Conservation (phyloP, 2,329 filamentous ascomycete species). For the Fusarium odoratissimum region DNA sequence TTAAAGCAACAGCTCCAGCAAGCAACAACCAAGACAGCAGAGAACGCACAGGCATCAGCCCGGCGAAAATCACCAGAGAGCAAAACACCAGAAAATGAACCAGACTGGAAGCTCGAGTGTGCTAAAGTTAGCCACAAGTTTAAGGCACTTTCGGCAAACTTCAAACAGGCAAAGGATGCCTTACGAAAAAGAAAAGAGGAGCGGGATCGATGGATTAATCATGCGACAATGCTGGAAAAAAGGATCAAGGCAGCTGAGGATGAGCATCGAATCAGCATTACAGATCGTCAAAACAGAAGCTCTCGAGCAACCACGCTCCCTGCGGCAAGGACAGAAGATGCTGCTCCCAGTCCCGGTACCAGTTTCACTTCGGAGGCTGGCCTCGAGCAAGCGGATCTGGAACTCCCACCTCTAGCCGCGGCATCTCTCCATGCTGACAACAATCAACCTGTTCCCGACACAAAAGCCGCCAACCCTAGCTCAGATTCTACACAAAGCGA, state of each 20-base stretch:
- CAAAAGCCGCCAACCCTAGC: conserved; percentile 16
- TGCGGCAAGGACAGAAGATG: conserved; percentile 9
- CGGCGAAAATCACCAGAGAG: background rate
- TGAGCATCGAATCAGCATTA: conserved; percentile 50
- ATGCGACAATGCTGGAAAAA: conserved; percentile 56
- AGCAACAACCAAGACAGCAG: background rate
- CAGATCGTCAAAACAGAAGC: conserved; percentile 33
- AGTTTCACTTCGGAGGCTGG: conserved; percentile 41
- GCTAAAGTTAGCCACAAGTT: conserved; percentile 55
- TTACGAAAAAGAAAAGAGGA: conserved; percentile 56
- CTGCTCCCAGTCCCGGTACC: conserved; percentile 25
- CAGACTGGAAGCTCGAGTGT: conserved; percentile 49
- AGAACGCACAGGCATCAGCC: background rate
- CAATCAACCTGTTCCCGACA: conserved; percentile 6
- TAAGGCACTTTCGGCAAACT: conserved; percentile 54
- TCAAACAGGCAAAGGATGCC: conserved; percentile 55
- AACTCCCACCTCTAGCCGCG: conserved; percentile 43
- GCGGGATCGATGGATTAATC: conserved; percentile 58
- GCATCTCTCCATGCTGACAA: conserved; percentile 29
- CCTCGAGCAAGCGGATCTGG: conserved; percentile 44
- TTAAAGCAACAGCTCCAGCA: conserved; percentile 33
- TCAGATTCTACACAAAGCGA: conserved; percentile 49
- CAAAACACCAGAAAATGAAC: conserved; percentile 16
- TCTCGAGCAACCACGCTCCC: conserved; percentile 19
- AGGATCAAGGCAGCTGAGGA: conserved; percentile 58